Evolutionary conservation across 306 rosid genomes (phyloP), one percentile per base, ranked within the genome.

Genomic region (Castanospermum australe): DNA sequence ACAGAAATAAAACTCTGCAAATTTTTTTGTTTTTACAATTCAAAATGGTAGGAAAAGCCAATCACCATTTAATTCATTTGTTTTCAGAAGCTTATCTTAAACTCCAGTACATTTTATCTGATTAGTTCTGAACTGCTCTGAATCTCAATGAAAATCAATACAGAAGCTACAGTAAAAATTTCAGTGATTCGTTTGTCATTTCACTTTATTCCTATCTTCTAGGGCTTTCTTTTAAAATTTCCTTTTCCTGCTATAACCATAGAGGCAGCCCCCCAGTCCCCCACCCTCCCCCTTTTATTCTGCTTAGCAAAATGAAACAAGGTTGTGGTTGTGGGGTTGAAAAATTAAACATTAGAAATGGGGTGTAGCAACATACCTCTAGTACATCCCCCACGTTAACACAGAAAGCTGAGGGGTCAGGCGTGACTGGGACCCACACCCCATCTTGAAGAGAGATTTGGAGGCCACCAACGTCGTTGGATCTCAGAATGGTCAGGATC

Each of bases 391-490:
- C 97, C 47, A 93, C 93, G 51, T 93, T 93, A 50, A 93, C 93
- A 81, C 83, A 91, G 70, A 89, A 86, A 17, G 97, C 88, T 0
- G 81, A 60, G 44, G 97, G 94, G 81, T 93, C 98, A 57, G 97
- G 88, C 1, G 87, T 42, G 25, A 88, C 91, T 0, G 98, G 89
- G 92, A 90, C 72, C 97, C 98, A 93, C 5, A 87, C 69, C 5
- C 92, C 92, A 51, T 86, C 60, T 33, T 79, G 81, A 9, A 79
- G 82, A 6, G 90, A 90, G 47, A 93, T 91, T 75, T 93, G 97
- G 60, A 93, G 97, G 77, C 98, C 98, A 30, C 57, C 38, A 6
- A 90, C 98, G 20, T 93, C 93, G 86, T 93, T 91, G 76, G 98
- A 93, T 91, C 90, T 69, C 6, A 93, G 82, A 1, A 93, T 75